Evolutionary conservation across 192 early-diverging fungal species (phyloP).

Genomic region (Coemansia pectinata): DNA sequence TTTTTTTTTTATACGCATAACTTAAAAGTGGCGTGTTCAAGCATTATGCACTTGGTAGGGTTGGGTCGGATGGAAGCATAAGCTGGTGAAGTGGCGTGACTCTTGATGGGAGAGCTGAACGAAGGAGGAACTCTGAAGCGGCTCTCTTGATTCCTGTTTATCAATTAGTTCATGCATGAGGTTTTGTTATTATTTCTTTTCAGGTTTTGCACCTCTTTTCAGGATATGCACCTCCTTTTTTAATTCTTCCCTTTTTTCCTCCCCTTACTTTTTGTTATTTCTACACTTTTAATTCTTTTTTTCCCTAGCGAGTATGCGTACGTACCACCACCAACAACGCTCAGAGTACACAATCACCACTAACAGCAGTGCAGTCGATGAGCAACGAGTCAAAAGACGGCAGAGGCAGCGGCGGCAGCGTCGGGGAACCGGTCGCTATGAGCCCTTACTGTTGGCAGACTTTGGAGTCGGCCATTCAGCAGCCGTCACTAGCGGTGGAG

Average conservation of each 20-base stretch:
- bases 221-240: neutral
- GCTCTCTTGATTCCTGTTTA: neutral
- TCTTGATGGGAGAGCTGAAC: neutral
- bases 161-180: neutral
- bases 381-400: constrained; percentile 4
- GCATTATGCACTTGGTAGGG: neutral
- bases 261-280: neutral
- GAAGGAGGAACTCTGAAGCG: neutral
- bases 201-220: neutral
- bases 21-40: neutral
- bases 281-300: constrained; percentile 1
- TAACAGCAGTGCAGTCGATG: constrained; percentile 34
- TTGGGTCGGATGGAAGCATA: neutral
- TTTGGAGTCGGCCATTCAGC: neutral
- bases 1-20: neutral
- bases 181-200: neutral
- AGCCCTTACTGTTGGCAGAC: neutral
- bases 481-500: constrained; percentile 1
- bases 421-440: neutral
- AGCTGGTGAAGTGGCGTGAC: neutral
- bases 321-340: neutral
- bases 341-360: neutral
- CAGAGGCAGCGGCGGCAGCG: constrained; percentile 5
- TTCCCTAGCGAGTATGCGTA: neutral
- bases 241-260: neutral